Evolutionary conservation across 192 early-diverging fungal species (phyloP), one percentile per base, ranked within the genome.

Genomic region (Allomyces arbusculus): DNA sequence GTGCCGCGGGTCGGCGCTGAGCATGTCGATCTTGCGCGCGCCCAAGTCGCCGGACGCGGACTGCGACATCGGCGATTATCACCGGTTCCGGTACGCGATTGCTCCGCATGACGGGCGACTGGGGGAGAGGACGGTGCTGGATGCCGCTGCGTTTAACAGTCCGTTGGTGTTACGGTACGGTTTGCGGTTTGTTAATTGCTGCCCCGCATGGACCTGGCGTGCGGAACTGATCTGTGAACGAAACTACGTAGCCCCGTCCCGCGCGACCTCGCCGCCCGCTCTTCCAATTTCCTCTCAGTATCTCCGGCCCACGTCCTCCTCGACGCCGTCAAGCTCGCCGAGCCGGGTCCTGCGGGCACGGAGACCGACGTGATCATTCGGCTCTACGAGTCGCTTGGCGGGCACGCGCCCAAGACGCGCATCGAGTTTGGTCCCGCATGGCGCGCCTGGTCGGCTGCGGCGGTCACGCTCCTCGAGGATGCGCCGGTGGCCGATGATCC

Each of bases 351-450:
- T 8, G 33, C 33, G 33, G 33, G 33, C 33, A 40, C 33, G 33
- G 64, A 77, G 6, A 72, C 82, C n/a, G 73, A 78, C 43, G 69
- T 99, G 12, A 72, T 97, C 45, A 65, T 99, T 23, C 77, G 96
- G 33, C 66, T 99, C 24, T 94, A 93, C 69, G 94, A 99, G 75
- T 82, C 91, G 1, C 91, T 84, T 72, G 95, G 96, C 24, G 92
- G 93, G 1, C 87, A 87, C 22, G 87, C 87, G 33, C 33, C 33
- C 33, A 40, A 40, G 33, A 40, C 33, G 3, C 33, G 33, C 33
- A 40, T 40, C 33, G 33, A 40, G 33, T 40, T 40, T 40, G 33
- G 33, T 40, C 33, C 33, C 33, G 33, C 33, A 7, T 40, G 33
- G 33, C 33, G 33, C 7, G 33, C 8, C 33, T 40, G 33, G 33